Evolutionary conservation across 257 asterid species (phyloP), one percentile per base, ranked within the genome.

Genomic region (Sherardia arvensis): DNA sequence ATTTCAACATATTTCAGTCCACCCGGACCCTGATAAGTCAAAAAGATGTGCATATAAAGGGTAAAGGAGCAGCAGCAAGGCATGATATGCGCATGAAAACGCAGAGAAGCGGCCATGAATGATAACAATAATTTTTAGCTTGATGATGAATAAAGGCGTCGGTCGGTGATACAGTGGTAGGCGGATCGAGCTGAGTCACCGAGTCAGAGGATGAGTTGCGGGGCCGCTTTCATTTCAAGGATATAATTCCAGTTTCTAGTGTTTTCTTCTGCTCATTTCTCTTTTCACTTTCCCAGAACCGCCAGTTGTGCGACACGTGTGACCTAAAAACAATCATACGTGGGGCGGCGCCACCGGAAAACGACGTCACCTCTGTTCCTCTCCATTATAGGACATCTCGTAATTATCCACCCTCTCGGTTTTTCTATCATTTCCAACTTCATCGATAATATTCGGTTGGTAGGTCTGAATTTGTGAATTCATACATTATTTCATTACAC

Each of bases 261-360:
- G 15, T n/a, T 7, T 53, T 25, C 12, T 7, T 4, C 11, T 47
- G 7, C 23, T 7, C 40, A 33, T 33, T n/a, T 47, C 7, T n/a
- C 56, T 49, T 49, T 20, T 15, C 20, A 7, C 23, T 23, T 38
- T 22, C 28, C 18, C 22, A 40, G 53, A 12, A 40, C 14, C 23
- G 8, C 53, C 25, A 18, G 0, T 62, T 10, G 3, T 1, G n/a
- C 11, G 73, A 67, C 83, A 65, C 83, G 80, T 72, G 40, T 27
- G 22, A 62, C 58, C 64, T 36, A 77, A n/a, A n/a, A n/a, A 73
- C 81, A 70, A 43, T 69, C 53, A 64, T 77, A 72, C 57, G 80
- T 75, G 85, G 88, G 88, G 68, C 83, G 85, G 88, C 63, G 80
- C 78, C 78, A 60, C 68, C 18, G 47, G 81, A 79, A 62, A 71